Evolutionary conservation across 2,329 filamentous ascomycete genomes (phyloP), one percentile per base, ranked within the genome.

Genomic region (Sordariomycetes sp.): DNA sequence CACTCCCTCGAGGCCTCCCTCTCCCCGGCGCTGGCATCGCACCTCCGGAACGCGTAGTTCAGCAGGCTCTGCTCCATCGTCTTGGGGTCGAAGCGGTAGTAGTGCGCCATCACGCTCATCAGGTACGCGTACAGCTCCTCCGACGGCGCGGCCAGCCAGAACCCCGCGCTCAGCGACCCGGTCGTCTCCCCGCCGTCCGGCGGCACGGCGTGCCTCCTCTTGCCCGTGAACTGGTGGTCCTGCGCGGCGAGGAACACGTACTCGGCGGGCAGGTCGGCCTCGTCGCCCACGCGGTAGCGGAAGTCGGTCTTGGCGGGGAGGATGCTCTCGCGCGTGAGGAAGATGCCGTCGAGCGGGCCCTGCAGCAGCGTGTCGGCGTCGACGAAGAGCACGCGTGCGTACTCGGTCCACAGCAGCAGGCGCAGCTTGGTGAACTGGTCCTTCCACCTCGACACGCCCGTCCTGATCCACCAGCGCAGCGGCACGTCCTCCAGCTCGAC

Each of bases 341-440:
- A 76, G 22, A 74, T 70, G 14, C 61, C 65, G 60, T 75, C 72
- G 12, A 76, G 62, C 0, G 63, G 67, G 3, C 62, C 59, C 3
- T 65, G 69, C 43, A 76, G 61, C 20, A 75, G 58, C 11, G 68
- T 73, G 62, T 77, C 75, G 25, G 72, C 70, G 60, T 77, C 74
- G 60, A 76, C 64, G 62, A 74, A 75, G n/a, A 74, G 66, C 28
- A 76, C 61, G 5, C 71, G 68, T 12, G 71, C 66, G 63, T 71
- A 77, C 55, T 76, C 62, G 3, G 68, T 70, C 66, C 73, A 66
- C 58, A 74, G 65, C 51, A 75, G 70, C 6, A 76, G 61, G 12
- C 72, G 69, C 18, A 77, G 67, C 64, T 76, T 76, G 24, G 69
- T 71, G 62, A 76, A 73, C 59, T 71, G 68, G 59, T 76, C 72